These are phyloP conservation scores for Penicillium sp. DNA, from an alignment of 2,329 filamentous ascomycete species.

Conservation along the genomic window DNA sequence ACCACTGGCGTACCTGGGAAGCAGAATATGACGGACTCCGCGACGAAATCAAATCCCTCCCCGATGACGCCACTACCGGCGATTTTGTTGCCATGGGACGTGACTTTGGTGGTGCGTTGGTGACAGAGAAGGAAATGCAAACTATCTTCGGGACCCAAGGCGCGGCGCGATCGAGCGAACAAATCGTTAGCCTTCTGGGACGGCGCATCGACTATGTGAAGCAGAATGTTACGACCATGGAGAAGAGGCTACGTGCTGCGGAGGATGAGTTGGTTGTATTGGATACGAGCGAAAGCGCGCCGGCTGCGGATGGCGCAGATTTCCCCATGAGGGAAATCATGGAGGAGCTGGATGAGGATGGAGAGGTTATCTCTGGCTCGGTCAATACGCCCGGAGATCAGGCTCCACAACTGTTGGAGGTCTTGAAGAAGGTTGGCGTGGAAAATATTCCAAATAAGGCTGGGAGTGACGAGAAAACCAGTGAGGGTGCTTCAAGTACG, in stretches of 20 bases:
- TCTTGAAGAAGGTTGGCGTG: slow-evolving; percentile 75
- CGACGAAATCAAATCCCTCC: slow-evolving; percentile 69
- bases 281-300: slow-evolving; percentile 60
- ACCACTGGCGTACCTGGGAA: slow-evolving; percentile 89
- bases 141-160: slow-evolving; percentile 52
- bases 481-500: slow-evolving; percentile 4
- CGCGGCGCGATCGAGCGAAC: slow-evolving; percentile 55
- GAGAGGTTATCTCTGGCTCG: slow-evolving; percentile 72
- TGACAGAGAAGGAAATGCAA: slow-evolving; percentile 55
- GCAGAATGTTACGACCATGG: slow-evolving; percentile 73
- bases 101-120: slow-evolving; percentile 48
- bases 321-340: slow-evolving; percentile 86
- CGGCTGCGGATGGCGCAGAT: slow-evolving; percentile 62
- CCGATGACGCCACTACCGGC: slow-evolving; percentile 50
- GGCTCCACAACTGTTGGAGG: slow-evolving; percentile 68
- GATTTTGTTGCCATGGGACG: slow-evolving; percentile 53
- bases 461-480: slow-evolving; percentile 13
- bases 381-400: slow-evolving; percentile 68
- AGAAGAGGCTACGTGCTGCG: slow-evolving; percentile 68
- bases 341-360: slow-evolving; percentile 89
- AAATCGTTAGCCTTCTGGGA: slow-evolving; percentile 68
- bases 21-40: slow-evolving; percentile 88
- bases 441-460: slow-evolving; percentile 45
- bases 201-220: slow-evolving; percentile 87
- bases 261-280: slow-evolving; percentile 68